Evolutionary conservation across 1,284 basidiomycete species (phyloP).

Genomic region (Rhodotorula sp.): DNA sequence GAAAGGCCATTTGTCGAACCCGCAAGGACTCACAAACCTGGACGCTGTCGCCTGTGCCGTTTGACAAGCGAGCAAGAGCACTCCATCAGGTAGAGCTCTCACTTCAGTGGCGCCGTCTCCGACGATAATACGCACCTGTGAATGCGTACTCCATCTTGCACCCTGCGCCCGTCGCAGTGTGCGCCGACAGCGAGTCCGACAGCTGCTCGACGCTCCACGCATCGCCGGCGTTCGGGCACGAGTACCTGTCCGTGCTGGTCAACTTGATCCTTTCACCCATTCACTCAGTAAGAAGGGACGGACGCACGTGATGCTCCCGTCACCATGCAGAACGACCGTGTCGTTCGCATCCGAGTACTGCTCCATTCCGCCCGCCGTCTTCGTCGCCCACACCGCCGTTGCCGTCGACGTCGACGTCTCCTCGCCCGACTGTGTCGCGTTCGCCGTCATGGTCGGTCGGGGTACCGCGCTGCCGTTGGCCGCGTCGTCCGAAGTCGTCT

Average conservation of each 20-base stretch:
- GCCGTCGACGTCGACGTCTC: background rate
- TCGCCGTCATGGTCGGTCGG: too few species aligned
- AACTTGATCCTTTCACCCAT: background rate
- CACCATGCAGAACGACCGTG: conserved; percentile 1
- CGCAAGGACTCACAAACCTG: conserved; percentile 19
- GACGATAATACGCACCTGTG: background rate
- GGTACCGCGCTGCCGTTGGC: too few species aligned
- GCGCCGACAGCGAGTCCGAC: conserved; percentile 6
- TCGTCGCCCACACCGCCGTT: conserved; percentile 5
- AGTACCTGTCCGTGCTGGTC: background rate
- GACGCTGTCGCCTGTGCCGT: conserved; percentile 14
- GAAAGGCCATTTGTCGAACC: background rate
- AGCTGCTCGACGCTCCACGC: conserved; percentile 10
- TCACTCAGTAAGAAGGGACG: too few species aligned
- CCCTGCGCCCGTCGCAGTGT: conserved; percentile 13
- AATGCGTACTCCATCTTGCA: conserved; percentile 17
- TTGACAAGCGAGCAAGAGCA: too few species aligned
- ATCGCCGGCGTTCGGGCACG: conserved; percentile 10
- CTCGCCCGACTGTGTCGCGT: too few species aligned
- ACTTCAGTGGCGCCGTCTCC: too few species aligned
- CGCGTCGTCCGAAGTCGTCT: too few species aligned
- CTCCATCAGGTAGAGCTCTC: background rate
- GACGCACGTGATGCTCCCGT: background rate
- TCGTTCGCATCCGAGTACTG: background rate
- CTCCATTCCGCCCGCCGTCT: conserved; percentile 5